Evolutionary conservation across 768 basidiomycete species (phyloP).

Genomic region (Xerocomus brunneocitrinus): DNA sequence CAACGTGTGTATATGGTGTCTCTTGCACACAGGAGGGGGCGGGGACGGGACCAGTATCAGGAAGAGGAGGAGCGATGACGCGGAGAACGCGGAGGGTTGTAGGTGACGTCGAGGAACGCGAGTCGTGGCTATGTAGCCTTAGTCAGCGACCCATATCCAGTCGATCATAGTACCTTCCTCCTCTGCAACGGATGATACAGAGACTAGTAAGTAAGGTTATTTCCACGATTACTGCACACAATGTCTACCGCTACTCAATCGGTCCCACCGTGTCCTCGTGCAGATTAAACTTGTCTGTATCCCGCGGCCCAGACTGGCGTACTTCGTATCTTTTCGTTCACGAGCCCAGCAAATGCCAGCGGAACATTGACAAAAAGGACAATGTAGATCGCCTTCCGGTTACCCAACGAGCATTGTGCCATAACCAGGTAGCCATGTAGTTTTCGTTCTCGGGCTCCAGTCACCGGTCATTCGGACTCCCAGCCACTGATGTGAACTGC

Average conservation of each 20-base stretch:
- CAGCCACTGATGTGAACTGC: slow-evolving; percentile 5
- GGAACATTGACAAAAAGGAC: neutral
- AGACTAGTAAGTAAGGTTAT: no score
- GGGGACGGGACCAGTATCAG: no score
- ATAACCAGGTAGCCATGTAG: neutral
- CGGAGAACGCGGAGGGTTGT: no score
- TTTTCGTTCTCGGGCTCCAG: slow-evolving; percentile 2
- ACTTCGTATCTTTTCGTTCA: neutral
- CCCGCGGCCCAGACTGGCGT: neutral
- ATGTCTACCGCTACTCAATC: neutral
- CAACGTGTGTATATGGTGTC: no score
- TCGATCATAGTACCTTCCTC: no score
- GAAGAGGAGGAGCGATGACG: no score
- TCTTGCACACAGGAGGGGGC: no score
- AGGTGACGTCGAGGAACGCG: no score
- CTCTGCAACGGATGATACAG: no score
- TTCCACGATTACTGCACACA: no score
- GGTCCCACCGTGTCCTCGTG: neutral
- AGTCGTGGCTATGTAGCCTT: no score
- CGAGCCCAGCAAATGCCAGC: neutral
- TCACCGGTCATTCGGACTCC: neutral
- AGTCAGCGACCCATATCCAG: no score
- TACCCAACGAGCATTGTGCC: neutral
- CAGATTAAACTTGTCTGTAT: neutral
- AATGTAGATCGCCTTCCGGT: neutral